Conservation (phyloP, 2,329 filamentous ascomycete genomes). For the Clarireedia paspali region DNA sequence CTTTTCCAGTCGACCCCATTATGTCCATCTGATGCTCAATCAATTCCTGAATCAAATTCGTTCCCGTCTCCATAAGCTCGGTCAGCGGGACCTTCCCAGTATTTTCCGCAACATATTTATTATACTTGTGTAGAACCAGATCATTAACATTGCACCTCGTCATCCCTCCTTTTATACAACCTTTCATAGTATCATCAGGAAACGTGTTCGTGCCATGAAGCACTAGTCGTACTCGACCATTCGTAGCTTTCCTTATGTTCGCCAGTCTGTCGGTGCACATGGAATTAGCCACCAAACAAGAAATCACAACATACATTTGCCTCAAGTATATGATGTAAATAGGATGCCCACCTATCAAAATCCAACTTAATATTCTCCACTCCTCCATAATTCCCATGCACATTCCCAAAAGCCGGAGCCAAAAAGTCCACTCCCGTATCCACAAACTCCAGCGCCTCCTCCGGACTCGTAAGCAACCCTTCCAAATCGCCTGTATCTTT, state of each 20-base stretch:
- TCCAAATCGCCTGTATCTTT: constrained; percentile 57
- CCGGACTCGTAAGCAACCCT: constrained; percentile 53
- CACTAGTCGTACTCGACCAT: constrained; percentile 38
- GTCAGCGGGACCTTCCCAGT: constrained; percentile 19
- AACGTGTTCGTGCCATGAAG: constrained; percentile 52
- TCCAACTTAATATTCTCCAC: constrained; percentile 30
- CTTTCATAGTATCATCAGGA: constrained; percentile 41
- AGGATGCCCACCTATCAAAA: constrained; percentile 31
- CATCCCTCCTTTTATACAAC: constrained; percentile 37
- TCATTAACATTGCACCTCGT: constrained; percentile 31
- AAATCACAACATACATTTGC: background rate
- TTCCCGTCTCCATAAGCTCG: constrained; percentile 24
- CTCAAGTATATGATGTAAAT: background rate
- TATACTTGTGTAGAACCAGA: constrained; percentile 21
- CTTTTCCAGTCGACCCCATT: constrained; percentile 22
- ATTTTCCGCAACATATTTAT: constrained; percentile 19
- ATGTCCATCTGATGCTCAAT: constrained; percentile 24
- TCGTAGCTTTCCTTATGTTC: constrained; percentile 20
- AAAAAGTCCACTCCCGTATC: constrained; percentile 59
- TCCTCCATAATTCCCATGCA: constrained; percentile 53
- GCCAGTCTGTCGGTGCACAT: constrained; percentile 2
- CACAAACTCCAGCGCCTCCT: constrained; percentile 55
- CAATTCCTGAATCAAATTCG: constrained; percentile 20
- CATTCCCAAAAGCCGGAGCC: constrained; percentile 60
- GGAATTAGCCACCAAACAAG: background rate